Conservation (phyloP, 2,329 filamentous ascomycete genomes). For the Gyromitra esculenta region DNA sequence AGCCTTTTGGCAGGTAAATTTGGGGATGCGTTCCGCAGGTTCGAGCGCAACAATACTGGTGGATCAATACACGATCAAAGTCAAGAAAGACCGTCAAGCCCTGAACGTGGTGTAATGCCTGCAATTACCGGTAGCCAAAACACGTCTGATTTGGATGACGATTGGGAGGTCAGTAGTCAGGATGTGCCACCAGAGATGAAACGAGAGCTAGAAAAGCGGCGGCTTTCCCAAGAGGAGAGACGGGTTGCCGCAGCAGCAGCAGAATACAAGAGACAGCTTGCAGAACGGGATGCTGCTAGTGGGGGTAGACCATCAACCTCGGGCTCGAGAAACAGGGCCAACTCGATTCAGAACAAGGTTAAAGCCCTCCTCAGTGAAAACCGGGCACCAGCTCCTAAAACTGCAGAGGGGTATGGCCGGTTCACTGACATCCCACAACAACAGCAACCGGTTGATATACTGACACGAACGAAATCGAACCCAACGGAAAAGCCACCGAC, state of each 20-base stretch:
- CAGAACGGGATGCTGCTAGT: constrained; percentile 66
- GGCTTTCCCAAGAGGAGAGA: constrained; percentile 85
- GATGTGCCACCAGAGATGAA: constrained; percentile 83
- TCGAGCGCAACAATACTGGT: constrained; percentile 72
- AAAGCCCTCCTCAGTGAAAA: constrained; percentile 84
- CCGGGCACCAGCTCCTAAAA: constrained; percentile 69
- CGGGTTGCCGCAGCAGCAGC: constrained; percentile 88
- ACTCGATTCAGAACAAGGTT: constrained; percentile 91
- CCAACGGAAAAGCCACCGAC: constrained; percentile 39
- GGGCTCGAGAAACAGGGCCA: constrained; percentile 71
- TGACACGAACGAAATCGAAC: constrained; percentile 25
- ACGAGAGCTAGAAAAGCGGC: constrained; percentile 84
- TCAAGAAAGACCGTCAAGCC: constrained; percentile 53
- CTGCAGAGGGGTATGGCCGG: constrained; percentile 88
- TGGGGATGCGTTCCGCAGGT: constrained; percentile 91
- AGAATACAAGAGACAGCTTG: constrained; percentile 81
- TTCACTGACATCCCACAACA: constrained; percentile 71
- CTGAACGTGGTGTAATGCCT: constrained; percentile 61
- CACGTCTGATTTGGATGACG: constrained; percentile 74
- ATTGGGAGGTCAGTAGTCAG: constrained; percentile 68
- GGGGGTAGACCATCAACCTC: constrained; percentile 60
- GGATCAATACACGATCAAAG: constrained; percentile 60
- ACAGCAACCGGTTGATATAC: constrained; percentile 24
- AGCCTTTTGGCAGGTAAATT: constrained; percentile 87
- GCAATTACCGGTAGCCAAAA: constrained; percentile 82